Conservation (phyloP, 1,139 yeast genomes). For the Insectozyma bohioensis region DNA sequence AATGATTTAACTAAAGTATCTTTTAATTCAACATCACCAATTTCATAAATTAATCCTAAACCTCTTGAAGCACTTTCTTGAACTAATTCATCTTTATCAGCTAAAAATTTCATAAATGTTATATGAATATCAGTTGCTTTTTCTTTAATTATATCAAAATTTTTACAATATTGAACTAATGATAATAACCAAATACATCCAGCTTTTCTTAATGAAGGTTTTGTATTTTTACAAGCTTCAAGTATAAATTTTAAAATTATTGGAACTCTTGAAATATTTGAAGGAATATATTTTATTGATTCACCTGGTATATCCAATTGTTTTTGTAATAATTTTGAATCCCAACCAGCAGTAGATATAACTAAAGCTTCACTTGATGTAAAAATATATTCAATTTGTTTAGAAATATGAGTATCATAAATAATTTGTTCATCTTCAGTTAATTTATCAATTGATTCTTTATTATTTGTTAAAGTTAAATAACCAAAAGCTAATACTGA, state of each 20-base stretch:
- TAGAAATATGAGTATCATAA: conserved; percentile 61
- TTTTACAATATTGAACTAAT: conserved; percentile 70
- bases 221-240: conserved; percentile 57
- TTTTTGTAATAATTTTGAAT: conserved; percentile 53
- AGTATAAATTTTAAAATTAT: conserved; percentile 49
- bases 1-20: conserved; percentile 76
- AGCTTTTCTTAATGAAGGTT: conserved; percentile 72
- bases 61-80: conserved; percentile 95
- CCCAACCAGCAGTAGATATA: conserved; percentile 75
- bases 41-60: conserved; percentile 74
- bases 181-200: conserved; percentile 88
- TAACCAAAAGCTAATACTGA: conserved; percentile 58
- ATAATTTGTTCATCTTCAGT: conserved; percentile 28
- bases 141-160: conserved; percentile 39
- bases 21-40: conserved; percentile 67
- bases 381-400: conserved; percentile 72
- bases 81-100: conserved; percentile 77
- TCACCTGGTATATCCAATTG: conserved; percentile 51
- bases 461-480: conserved; percentile 37
- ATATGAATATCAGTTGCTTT: conserved; percentile 61
- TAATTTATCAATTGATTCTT: conserved; percentile 8
- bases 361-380: conserved; percentile 84
- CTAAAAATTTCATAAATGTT: conserved; percentile 71
- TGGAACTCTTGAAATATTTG: conserved; percentile 25
- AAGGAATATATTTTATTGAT: conserved; percentile 18